phyloP scores from a whole-genome alignment of 148 eudicot species.

The Silene uniflora region DNA sequence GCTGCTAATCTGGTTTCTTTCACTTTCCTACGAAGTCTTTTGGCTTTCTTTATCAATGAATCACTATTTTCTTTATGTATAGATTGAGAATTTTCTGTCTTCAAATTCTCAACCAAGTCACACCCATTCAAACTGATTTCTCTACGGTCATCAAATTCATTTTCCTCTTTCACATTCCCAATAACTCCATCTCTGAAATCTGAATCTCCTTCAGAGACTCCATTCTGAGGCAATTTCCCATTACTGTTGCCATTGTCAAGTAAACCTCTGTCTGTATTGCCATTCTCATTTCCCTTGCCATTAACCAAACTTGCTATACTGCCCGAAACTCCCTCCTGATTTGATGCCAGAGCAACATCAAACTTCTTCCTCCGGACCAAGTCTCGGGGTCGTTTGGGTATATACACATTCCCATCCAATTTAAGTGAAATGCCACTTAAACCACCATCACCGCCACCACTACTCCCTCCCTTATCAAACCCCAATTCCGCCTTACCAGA shows the following conservation, averaged over 20 bases:
- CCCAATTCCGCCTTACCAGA: constrained; percentile 25
- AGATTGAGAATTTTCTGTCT: constrained; percentile 38
- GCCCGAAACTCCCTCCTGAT: constrained; percentile 26
- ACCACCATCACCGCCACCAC: constrained; percentile 17
- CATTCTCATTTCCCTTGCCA: constrained; percentile 19
- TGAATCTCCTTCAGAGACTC: constrained; percentile 23
- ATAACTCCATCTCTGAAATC: constrained; percentile 18
- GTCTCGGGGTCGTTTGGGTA: constrained; percentile 80
- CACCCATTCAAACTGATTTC: constrained; percentile 31
- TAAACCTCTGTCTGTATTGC: constrained; percentile 11
- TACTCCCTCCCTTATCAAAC: constrained; percentile 21
- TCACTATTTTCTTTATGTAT: constrained; percentile 31
- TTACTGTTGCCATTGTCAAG: constrained; percentile 20
- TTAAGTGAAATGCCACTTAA: constrained; percentile 40
- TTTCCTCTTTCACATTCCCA: constrained; percentile 38
- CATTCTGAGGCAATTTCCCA: constrained; percentile 21
- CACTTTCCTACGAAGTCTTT: constrained; percentile 39
- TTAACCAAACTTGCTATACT: constrained; percentile 34
- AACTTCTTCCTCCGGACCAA: constrained; percentile 59
- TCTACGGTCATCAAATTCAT: constrained; percentile 22
- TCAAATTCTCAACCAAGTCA: constrained; percentile 27
- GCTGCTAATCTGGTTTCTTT: constrained; percentile 34
- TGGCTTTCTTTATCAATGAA: constrained; percentile 38
- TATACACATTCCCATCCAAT: constrained; percentile 34
- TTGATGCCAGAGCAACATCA: constrained; percentile 34